Conservation (phyloP, 116 monocot species). For the Zostera marina region DNA sequence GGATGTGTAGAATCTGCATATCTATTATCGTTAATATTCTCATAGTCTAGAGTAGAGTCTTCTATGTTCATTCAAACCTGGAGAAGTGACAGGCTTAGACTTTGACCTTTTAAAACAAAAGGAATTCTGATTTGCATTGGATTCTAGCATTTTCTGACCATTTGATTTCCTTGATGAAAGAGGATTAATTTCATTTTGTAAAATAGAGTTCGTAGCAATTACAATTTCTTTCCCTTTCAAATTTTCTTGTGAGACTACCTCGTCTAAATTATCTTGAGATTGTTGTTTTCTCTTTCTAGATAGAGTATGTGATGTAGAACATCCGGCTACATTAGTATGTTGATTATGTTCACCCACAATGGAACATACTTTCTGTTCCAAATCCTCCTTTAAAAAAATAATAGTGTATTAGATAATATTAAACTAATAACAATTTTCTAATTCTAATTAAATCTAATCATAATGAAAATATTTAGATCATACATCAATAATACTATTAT, state of each 20-base stretch:
- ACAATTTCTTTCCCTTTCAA: constrained; percentile 4
- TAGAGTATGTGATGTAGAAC: too few species aligned
- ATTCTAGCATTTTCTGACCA: background rate
- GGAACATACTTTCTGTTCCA: background rate
- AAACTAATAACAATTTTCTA: background rate
- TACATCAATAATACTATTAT: background rate
- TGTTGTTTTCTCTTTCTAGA: background rate
- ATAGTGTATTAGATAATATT: background rate
- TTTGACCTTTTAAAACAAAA: constrained; percentile 6
- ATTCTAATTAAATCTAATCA: background rate
- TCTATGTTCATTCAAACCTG: background rate
- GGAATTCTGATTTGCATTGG: background rate
- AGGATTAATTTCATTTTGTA: background rate
- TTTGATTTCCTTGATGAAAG: background rate
- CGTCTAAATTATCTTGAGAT: background rate
- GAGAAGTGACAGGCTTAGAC: constrained; percentile 8
- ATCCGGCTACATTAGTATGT: too few species aligned
- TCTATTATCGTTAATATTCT: background rate
- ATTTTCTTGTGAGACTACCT: too few species aligned
- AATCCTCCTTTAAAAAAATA: constrained; percentile 3
- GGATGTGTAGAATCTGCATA: constrained; percentile 13
- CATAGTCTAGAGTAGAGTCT: background rate
- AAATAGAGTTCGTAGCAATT: background rate
- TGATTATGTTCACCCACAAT: constrained; percentile 1
- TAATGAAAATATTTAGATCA: background rate